phyloP scores from a whole-genome alignment of 2,329 filamentous ascomycete species.

The Intubia oerlemansii region DNA sequence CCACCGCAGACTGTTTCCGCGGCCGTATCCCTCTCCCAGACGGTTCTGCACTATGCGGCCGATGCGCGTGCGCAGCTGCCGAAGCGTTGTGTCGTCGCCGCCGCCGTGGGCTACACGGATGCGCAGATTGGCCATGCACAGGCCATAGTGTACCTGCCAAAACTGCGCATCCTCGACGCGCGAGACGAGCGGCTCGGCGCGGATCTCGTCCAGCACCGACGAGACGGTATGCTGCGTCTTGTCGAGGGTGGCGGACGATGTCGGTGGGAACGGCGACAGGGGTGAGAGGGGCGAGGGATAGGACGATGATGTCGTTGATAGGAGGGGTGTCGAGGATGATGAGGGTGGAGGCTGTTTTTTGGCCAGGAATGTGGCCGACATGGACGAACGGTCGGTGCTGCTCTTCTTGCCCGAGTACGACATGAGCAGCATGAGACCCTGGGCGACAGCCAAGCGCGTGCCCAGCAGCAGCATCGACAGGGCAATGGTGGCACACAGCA shows the following conservation, averaged over 20 bases:
- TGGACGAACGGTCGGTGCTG: neutral
- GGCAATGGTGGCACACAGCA: conserved; percentile 64
- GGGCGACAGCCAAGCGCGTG: conserved; percentile 58
- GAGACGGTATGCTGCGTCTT: conserved; percentile 27
- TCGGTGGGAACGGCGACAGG: too few species aligned
- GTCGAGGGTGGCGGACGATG: neutral
- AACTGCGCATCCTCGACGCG: conserved; percentile 80
- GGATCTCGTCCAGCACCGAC: conserved; percentile 67
- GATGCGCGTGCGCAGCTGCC: conserved; percentile 55
- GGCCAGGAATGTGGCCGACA: neutral
- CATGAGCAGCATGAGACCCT: conserved; percentile 93
- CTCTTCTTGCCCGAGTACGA: conserved; percentile 35
- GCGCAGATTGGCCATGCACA: conserved; percentile 90
- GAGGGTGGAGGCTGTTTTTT: conserved; percentile 7
- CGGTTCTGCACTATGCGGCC: conserved; percentile 63
- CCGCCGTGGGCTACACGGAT: conserved; percentile 42
- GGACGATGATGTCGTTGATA: too few species aligned
- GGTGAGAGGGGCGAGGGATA: too few species aligned
- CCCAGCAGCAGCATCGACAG: conserved; percentile 78
- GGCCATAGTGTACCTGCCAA: conserved; percentile 95
- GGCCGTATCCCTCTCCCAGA: conserved; percentile 72
- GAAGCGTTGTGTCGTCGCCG: conserved; percentile 53
- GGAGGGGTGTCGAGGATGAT: conserved; percentile 2
- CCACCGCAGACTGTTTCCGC: conserved; percentile 62
- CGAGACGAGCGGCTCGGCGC: conserved; percentile 53